Percentiles rank a stretch among this genome's conserved stretches.
phyloP scores from a whole-genome alignment of 192 early-diverging fungal genomes.

The Coemansia aciculifera region DNA sequence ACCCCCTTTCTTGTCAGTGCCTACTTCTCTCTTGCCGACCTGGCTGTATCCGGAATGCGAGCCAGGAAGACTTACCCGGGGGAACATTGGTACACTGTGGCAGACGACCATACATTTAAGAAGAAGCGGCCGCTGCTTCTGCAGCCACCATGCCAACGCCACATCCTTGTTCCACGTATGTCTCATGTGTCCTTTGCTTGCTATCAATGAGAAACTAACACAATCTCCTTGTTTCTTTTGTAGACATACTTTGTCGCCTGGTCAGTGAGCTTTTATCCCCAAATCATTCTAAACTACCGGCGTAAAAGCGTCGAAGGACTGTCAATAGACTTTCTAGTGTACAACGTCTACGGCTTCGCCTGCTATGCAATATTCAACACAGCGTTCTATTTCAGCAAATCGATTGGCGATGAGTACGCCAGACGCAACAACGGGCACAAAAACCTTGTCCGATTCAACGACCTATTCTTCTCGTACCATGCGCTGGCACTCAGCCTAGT shows the following conservation, averaged over 20 bases:
- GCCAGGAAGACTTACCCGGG: not conserved
- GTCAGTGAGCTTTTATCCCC: constrained; percentile 89
- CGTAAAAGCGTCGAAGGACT: constrained; percentile 82
- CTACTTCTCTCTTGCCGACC: not conserved
- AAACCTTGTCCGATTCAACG: constrained; percentile 77
- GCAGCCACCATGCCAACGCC: not conserved
- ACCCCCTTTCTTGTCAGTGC: not conserved
- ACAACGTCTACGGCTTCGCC: constrained; percentile 84
- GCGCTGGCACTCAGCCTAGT: constrained; percentile 66
- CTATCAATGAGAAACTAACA: constrained; percentile 2
- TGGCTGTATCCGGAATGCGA: not conserved
- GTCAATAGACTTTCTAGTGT: constrained; percentile 86
- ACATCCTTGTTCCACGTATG: constrained; percentile 1
- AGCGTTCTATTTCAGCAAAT: constrained; percentile 66
- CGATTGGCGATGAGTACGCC: constrained; percentile 71
- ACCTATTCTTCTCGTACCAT: constrained; percentile 87
- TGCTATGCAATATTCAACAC: constrained; percentile 84
- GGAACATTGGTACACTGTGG: not conserved
- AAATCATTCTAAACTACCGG: constrained; percentile 73
- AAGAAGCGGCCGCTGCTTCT: not conserved
- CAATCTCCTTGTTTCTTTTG: constrained; percentile 9
- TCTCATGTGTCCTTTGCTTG: not conserved
- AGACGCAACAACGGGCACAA: constrained; percentile 63
- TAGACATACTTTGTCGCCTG: constrained; percentile 82
- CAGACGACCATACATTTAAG: not conserved